Base-by-base conservation (phyloP, 106 monocot genomes). In the Acorus gramineus region DNA sequence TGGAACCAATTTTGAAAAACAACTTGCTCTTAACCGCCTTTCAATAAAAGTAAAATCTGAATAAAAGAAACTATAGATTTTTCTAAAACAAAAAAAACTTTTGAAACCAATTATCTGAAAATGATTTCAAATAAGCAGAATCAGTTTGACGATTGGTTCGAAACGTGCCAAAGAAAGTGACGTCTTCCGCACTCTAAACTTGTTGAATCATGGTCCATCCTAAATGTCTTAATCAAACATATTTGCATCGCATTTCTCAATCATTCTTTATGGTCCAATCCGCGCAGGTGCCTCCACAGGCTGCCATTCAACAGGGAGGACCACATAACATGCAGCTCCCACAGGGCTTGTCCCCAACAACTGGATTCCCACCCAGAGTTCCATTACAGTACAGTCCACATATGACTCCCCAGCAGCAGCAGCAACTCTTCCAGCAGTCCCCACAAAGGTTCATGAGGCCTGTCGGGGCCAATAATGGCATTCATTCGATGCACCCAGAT, bases 381-480 rank as follows among this genome's bases (percentile, higher is more conserved):
- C 71, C 78, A 50, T 12, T 82, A 43, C 81, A 71, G 28, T 78
- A 70, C 14, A 78, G 50, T 52, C 77, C 82, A 2, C 89, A 82
- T 54, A 81, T 84, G 58, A 51, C 77, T 14, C 78, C 80, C n/a
- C 75, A 79, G 57, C 75, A 67, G 52, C 77, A 71, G 50, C 78
- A 78, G 49, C 85, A 76, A 11, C 69, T 67, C 7, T 78, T 75
- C 12, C 82, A 64, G 14, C 75, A 61, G 2, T 67, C 76, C 2
- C 76, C 85, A 82, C 14, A 77, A 85, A 80, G 70, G 70, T 28
- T 28, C 11, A 65, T 82, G 78, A 79, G 89, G 68, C 76, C 77
- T 42, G 28, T 28, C 28, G 70, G 66, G 1, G 14, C 52, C 62
- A 79, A 72, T 46, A 87, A 86, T 56, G 91, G 84, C 56, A 71